These are phyloP conservation scores for Rhynchospora breviuscula DNA, from an alignment of 176 grass and related monocot genomes.

Conservation along the genomic window DNA sequence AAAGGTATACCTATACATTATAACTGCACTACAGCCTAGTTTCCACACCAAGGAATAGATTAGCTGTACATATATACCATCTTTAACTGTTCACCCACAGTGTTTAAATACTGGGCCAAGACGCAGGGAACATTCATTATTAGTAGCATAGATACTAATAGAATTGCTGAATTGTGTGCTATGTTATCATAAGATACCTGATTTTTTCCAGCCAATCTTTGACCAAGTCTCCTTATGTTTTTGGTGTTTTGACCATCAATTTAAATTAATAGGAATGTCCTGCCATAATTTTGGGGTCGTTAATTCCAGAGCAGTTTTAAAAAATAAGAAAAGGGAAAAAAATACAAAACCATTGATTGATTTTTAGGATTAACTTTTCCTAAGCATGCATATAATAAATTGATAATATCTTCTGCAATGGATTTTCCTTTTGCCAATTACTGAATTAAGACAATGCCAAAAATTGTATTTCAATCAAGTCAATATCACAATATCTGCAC, in stretches of 20 bases:
- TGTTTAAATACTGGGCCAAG: conserved; percentile 3
- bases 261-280: background rate
- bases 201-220: background rate
- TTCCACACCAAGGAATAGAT: background rate
- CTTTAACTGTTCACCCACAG: background rate
- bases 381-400: background rate
- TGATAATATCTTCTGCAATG: background rate
- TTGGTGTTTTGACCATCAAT: background rate
- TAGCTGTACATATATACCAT: background rate
- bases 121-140: background rate
- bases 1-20: background rate
- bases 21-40: background rate
- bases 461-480: background rate
- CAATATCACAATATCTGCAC: background rate
- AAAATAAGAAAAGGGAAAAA: background rate
- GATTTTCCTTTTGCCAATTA: background rate
- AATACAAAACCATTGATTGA: background rate
- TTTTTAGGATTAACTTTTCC: background rate
- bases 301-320: background rate
- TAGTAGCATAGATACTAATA: background rate
- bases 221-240: background rate
- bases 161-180: background rate
- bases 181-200: background rate
- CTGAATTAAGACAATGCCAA: background rate
- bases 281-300: background rate